phyloP scores from a whole-genome alignment of 371 early-diverging fungal species.

The Parasitella parasitica region DNA sequence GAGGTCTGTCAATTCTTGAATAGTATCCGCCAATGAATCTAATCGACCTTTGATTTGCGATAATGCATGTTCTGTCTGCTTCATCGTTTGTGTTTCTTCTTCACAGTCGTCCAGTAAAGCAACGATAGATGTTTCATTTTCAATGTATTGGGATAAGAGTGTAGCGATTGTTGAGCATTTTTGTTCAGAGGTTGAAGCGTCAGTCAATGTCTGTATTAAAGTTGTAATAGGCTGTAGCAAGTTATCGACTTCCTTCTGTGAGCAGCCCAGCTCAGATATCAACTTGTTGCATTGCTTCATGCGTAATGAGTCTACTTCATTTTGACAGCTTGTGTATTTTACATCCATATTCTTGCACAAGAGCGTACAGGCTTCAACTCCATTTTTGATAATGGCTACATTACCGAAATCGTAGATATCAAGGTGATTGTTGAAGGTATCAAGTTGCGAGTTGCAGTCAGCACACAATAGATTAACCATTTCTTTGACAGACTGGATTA shows the following conservation, averaged over 20 bases:
- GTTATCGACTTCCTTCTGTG: neutral
- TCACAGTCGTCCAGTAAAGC: neutral
- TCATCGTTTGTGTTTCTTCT: neutral
- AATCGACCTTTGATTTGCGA: slow-evolving; percentile 10
- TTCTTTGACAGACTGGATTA: neutral
- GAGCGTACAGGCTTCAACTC: neutral
- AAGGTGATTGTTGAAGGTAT: neutral
- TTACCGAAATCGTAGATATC: neutral
- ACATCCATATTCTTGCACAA: neutral
- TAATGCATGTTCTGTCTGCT: neutral
- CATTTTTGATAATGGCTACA: neutral
- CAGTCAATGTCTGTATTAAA: neutral
- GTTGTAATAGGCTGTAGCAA: neutral
- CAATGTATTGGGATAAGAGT: neutral
- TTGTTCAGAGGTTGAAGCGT: neutral
- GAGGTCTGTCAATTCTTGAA: neutral
- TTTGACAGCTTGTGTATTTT: neutral
- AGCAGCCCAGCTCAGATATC: neutral
- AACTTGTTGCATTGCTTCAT: neutral
- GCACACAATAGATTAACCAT: neutral
- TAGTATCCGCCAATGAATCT: slow-evolving; percentile 19
- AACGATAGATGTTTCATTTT: neutral
- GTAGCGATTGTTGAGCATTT: neutral
- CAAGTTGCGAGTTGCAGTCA: neutral
- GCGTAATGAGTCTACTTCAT: neutral